These are phyloP conservation scores for Aspergillus haitiensis DNA, from an alignment of 495 filamentous ascomycete species.

Conservation along the genomic window DNA sequence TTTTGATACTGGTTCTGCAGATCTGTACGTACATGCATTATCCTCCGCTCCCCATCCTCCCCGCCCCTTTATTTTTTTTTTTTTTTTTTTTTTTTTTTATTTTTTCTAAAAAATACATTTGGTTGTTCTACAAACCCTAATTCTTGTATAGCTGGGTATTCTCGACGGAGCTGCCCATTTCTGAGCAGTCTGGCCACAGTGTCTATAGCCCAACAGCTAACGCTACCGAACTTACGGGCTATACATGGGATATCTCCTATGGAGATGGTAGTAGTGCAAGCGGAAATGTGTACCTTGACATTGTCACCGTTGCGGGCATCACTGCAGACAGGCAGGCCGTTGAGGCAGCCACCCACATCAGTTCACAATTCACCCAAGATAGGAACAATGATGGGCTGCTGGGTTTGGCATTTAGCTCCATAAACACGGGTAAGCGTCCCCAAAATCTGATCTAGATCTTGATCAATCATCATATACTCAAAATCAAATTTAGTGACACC, in stretches of 20 bases:
- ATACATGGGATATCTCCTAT: constrained; percentile 67
- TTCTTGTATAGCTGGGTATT: constrained; percentile 49
- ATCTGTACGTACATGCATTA: constrained; percentile 56
- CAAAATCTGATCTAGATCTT: not conserved
- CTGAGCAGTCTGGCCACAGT: constrained; percentile 56
- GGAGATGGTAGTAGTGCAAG: constrained; percentile 67
- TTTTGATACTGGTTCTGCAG: constrained; percentile 74
- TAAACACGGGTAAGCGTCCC: constrained; percentile 56
- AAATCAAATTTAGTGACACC: constrained; percentile 49
- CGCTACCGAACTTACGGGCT: constrained; percentile 50
- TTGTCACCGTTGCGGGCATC: constrained; percentile 64
- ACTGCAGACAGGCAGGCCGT: constrained; percentile 66
- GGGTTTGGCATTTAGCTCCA: constrained; percentile 66
- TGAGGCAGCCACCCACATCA: constrained; percentile 64
- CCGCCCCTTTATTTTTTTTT: not conserved
- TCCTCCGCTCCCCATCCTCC: not conserved
- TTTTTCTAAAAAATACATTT: not conserved
- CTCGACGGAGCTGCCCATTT: constrained; percentile 46
- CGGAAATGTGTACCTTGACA: constrained; percentile 70
- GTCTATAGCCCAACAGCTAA: constrained; percentile 60
- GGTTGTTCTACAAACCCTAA: not conserved
- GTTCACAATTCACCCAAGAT: constrained; percentile 58
- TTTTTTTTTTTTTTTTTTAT: not conserved
- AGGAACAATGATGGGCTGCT: constrained; percentile 66
- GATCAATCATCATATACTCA: not conserved